A percentile compares a stretch with the other conserved stretches of the same genome.
phyloP scores from a whole-genome alignment of 2,329 filamentous ascomycete species.

The Tolypocladium pustulatum region DNA sequence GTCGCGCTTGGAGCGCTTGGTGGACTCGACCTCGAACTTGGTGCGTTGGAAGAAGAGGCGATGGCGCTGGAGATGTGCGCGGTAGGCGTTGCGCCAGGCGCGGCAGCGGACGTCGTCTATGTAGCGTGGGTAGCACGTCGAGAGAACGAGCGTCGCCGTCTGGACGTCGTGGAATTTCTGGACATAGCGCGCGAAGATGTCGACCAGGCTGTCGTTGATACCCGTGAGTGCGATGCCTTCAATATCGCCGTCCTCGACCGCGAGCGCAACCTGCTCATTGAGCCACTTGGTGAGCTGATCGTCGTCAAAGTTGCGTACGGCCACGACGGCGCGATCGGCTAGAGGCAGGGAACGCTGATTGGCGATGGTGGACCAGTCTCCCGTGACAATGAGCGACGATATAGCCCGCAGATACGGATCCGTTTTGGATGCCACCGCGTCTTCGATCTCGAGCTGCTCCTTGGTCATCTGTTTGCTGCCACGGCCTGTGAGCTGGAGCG shows the following conservation, averaged over 20 bases:
- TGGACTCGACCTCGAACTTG: constrained; percentile 69
- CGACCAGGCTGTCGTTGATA: constrained; percentile 60
- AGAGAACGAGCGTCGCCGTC: constrained; percentile 65
- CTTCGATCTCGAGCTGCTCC: constrained; percentile 47
- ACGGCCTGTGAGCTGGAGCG: constrained; percentile 51
- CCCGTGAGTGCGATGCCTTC: constrained; percentile 72
- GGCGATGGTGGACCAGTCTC: constrained; percentile 65
- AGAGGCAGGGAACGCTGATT: constrained; percentile 64
- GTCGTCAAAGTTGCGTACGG: constrained; percentile 55
- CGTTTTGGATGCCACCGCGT: constrained; percentile 49
- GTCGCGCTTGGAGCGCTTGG: constrained; percentile 54
- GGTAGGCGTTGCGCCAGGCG: constrained; percentile 63
- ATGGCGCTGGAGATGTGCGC: constrained; percentile 62
- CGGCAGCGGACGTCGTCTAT: constrained; percentile 66
- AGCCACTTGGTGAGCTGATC: constrained; percentile 57
- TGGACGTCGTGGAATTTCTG: constrained; percentile 69
- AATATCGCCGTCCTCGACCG: constrained; percentile 57
- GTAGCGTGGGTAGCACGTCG: constrained; percentile 64
- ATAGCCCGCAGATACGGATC: constrained; percentile 75
- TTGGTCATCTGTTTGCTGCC: constrained; percentile 32
- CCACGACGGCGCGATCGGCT: constrained; percentile 63
- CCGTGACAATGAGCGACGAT: constrained; percentile 65
- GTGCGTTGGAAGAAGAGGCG: constrained; percentile 64
- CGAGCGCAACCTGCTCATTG: constrained; percentile 48
- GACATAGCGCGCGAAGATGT: constrained; percentile 67